Evolutionary conservation across 768 basidiomycete species (phyloP).

Genomic region (Sistotremastrum suecicum): DNA sequence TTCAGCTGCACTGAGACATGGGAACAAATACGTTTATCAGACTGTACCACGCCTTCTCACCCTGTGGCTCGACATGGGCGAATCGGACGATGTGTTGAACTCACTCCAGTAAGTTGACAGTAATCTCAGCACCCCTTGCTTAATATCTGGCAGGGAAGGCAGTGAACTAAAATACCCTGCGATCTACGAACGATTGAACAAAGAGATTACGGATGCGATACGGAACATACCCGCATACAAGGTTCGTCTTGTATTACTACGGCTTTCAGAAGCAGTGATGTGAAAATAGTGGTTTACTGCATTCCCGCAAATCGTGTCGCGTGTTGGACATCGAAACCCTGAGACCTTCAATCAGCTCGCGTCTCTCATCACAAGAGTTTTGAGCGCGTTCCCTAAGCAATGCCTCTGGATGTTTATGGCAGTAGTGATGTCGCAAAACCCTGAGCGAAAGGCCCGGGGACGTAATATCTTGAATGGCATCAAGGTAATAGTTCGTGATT

Average conservation of each 20-base stretch:
- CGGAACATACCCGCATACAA: slow-evolving; percentile 64
- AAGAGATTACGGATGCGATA: slow-evolving; percentile 38
- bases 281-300: slow-evolving; percentile 77
- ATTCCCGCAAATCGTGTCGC: slow-evolving; percentile 92
- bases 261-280: background rate
- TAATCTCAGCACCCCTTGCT: too few relatives aligned
- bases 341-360: slow-evolving; percentile 47
- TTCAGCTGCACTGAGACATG: slow-evolving; percentile 54
- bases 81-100: slow-evolving; percentile 21
- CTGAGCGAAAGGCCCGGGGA: slow-evolving; percentile 45
- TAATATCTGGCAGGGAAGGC: background rate
- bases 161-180: slow-evolving; percentile 8
- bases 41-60: slow-evolving; percentile 89
- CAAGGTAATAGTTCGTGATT: slow-evolving; percentile 26
- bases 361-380: slow-evolving; percentile 53
- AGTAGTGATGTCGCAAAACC: slow-evolving; percentile 72
- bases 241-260: slow-evolving; percentile 24
- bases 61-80: slow-evolving; percentile 89
- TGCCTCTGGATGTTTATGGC: slow-evolving; percentile 87
- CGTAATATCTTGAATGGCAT: slow-evolving; percentile 40
- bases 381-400: slow-evolving; percentile 80
- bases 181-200: slow-evolving; percentile 33
- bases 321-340: slow-evolving; percentile 63
- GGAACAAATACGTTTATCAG: slow-evolving; percentile 94
- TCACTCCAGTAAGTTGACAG: background rate